Evolutionary conservation across 257 asterid genomes (phyloP).

Genomic region (Cinchona pubescens): DNA sequence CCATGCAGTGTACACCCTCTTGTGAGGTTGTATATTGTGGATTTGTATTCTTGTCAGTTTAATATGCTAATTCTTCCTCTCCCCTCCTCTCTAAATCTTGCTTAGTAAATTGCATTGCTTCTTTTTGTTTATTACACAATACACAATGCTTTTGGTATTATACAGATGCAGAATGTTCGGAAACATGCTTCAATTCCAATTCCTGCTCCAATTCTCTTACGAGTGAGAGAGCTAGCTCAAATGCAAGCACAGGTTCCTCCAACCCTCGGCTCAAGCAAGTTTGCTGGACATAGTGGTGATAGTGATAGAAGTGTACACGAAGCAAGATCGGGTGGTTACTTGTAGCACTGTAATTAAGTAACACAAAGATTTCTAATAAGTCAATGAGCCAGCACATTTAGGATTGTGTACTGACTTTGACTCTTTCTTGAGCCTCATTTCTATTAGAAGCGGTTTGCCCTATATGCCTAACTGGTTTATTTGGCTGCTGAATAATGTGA

Average conservation of each 20-base stretch:
- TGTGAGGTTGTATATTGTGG: neutral
- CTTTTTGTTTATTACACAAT: neutral
- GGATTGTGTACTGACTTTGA: constrained; percentile 4
- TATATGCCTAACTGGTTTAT: neutral
- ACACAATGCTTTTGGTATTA: constrained; percentile 16
- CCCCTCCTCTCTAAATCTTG: neutral
- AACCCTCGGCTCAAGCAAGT: constrained; percentile 41
- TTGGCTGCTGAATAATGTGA: neutral
- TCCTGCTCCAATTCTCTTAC: constrained; percentile 68
- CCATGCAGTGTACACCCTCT: neutral
- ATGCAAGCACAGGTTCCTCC: constrained; percentile 54
- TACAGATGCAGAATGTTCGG: constrained; percentile 54
- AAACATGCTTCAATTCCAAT: constrained; percentile 68
- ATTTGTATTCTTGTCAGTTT: neutral
- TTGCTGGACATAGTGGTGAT: constrained; percentile 30
- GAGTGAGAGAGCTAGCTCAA: constrained; percentile 88
- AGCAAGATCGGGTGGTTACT: constrained; percentile 47
- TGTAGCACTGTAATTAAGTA: constrained; percentile 38
- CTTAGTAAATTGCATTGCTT: neutral
- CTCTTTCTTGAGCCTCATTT: neutral
- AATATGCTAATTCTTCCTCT: neutral
- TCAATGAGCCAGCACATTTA: neutral
- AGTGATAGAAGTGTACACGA: constrained; percentile 32
- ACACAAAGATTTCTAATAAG: neutral
- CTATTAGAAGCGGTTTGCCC: neutral